These are phyloP conservation scores for Musa beccarii DNA, from an alignment of 176 grass and related monocot species.

Conservation along the genomic window DNA sequence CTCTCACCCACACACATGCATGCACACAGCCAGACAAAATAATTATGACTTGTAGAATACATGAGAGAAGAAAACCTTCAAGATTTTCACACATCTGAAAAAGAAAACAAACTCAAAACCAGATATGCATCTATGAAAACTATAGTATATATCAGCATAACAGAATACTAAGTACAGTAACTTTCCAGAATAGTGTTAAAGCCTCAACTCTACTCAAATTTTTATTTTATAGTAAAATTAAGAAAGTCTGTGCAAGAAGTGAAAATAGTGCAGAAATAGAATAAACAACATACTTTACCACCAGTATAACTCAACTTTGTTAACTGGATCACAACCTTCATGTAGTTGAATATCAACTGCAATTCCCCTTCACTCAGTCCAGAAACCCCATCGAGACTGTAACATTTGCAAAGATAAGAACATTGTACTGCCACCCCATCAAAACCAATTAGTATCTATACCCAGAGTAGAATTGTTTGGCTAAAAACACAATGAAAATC, in stretches of 20 bases:
- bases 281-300: constrained; percentile 18
- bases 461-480: not conserved
- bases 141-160: not conserved
- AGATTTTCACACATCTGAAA: not conserved
- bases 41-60: not conserved
- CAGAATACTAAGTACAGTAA: not conserved
- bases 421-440: not conserved
- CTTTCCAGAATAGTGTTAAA: not conserved
- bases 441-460: not conserved
- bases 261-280: not conserved
- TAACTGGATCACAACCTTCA: constrained; percentile 52
- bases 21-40: not conserved
- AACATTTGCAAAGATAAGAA: constrained; percentile 9
- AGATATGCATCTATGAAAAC: not conserved
- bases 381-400: constrained; percentile 37
- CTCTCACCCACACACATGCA: not conserved
- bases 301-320: constrained; percentile 25
- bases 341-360: constrained; percentile 50
- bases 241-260: not conserved
- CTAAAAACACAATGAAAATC: too few species aligned
- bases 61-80: not conserved
- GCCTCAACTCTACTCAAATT: not conserved
- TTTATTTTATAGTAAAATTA: not conserved
- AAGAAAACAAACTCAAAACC: not conserved
- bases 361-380: constrained; percentile 46